Evolutionary conservation across 2,329 filamentous ascomycete genomes (phyloP).

Genomic region (Tolypocladium tropicale): DNA sequence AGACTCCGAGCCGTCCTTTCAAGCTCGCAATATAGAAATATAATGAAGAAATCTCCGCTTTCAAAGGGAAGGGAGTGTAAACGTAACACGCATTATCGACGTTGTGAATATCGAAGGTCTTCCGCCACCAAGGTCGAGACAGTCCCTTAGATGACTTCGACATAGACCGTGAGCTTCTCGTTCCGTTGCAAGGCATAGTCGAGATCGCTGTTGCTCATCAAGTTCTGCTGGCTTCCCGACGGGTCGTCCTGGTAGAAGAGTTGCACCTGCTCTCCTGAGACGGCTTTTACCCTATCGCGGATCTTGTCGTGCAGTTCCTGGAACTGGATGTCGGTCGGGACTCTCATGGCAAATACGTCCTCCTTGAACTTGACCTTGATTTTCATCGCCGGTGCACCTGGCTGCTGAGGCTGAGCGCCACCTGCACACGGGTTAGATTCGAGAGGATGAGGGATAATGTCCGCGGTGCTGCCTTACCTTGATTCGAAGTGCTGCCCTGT

Average conservation of each 20-base stretch:
- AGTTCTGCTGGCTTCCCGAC: conserved; percentile 60
- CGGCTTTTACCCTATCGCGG: conserved; percentile 70
- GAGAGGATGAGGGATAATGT: too few relatives aligned
- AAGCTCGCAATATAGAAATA: background rate
- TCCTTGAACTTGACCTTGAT: conserved; percentile 92
- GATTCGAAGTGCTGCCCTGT: conserved; percentile 32
- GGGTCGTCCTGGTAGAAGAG: conserved; percentile 82
- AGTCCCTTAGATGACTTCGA: conserved; percentile 37
- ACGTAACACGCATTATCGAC: background rate
- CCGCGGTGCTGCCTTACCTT: conserved; percentile 3
- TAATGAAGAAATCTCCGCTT: background rate
- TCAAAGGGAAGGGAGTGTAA: background rate
- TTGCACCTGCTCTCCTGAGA: conserved; percentile 56
- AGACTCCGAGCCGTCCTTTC: background rate
- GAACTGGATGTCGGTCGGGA: conserved; percentile 71
- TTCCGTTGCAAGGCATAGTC: conserved; percentile 73
- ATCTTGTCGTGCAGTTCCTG: conserved; percentile 75
- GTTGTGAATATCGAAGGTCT: background rate
- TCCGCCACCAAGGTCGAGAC: background rate
- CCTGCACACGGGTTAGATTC: background rate
- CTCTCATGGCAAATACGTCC: conserved; percentile 83
- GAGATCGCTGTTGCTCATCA: conserved; percentile 73
- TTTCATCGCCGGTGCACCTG: conserved; percentile 55
- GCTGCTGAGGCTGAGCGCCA: conserved; percentile 6
- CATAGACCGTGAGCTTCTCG: conserved; percentile 74